Percentiles rank a stretch among this genome's conserved stretches.
phyloP scores from a whole-genome alignment of 345 rosid genomes.

The Camelina sativa region DNA sequence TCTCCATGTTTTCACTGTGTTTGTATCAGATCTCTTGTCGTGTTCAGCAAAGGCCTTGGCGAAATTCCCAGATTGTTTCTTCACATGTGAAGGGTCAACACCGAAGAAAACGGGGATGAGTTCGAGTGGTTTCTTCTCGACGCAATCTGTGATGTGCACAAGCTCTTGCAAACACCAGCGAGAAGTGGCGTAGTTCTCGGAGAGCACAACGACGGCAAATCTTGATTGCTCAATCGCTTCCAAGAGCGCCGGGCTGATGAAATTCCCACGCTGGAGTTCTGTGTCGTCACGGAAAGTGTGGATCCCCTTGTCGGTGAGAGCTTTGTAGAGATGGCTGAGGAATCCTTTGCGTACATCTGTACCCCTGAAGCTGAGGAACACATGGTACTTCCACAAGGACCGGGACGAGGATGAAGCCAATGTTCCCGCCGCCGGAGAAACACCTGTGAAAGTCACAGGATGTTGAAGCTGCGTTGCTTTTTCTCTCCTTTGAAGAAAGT shows the following conservation, averaged over 20 bases:
- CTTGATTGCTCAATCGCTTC: slow-evolving; percentile 38
- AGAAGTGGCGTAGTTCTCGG: slow-evolving; percentile 43
- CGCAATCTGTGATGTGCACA: slow-evolving; percentile 37
- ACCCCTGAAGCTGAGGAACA: slow-evolving; percentile 45
- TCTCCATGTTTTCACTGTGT: slow-evolving; percentile 34
- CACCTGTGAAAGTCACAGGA: not conserved
- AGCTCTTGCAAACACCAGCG: slow-evolving; percentile 46
- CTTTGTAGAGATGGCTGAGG: slow-evolving; percentile 42
- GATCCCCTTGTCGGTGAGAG: slow-evolving; percentile 40
- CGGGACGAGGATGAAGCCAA: not conserved
- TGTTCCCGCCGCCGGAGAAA: not conserved
- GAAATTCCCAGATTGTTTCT: slow-evolving; percentile 38
- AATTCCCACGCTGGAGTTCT: slow-evolving; percentile 33
- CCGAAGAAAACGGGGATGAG: slow-evolving; percentile 49
- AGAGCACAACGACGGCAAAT: slow-evolving; percentile 42
- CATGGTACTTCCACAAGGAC: slow-evolving; percentile 34
- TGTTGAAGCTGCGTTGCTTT: not conserved
- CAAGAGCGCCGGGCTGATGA: slow-evolving; percentile 37
- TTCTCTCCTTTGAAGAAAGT: not conserved
- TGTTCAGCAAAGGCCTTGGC: slow-evolving; percentile 37
- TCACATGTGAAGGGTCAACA: slow-evolving; percentile 46
- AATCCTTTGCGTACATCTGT: slow-evolving; percentile 40
- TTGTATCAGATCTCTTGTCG: not conserved
- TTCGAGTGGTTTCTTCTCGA: not conserved
- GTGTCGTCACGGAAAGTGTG: slow-evolving; percentile 39